Base-by-base conservation (phyloP, 352 stramenopile genomes). In the Poterioochromonas sp. region DNA sequence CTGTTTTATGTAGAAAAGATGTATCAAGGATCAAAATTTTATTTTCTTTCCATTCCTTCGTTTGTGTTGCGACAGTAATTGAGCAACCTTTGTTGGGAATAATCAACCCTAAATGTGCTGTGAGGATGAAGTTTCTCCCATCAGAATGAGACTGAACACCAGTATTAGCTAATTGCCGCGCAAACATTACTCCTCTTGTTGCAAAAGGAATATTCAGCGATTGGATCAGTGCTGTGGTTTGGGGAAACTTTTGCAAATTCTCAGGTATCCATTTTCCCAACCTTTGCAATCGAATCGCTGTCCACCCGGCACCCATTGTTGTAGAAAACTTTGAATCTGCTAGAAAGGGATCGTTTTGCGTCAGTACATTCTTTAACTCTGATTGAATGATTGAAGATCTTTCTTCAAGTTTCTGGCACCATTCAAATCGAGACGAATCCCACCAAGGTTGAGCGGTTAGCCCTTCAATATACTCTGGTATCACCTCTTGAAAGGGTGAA, bases 121-220 rank as follows among this genome's bases (percentile, higher is more conserved):
- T 92, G n/a, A 92, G 80, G 73, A 92, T 92, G 70, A 92, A 92
- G 79, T 92, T 92, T n/a, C 88, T 79, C n/a, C 87, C 88, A 81
- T 92, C 88, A 35, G 81, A 84, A 79, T 92, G 88, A 29, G 83
- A 77, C 26, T 82, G 81, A 0, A 92, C 88, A 26, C 88, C 87
- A 76, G 80, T 89, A 70, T 83, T 83, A 18, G 83, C 80, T 53
- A 80, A 79, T 79, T 92, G 88, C 44, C 85, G 76, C 12, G 88
- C 88, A 85, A 91, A 92, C 71, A 88, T 91, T 37, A 92, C 87
- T 15, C 88, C 88, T 54, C 88, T 79, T 15, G 91, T 87, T 41
- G 82, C 80, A 20, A 85, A 54, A 20, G 88, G 88, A 64, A 92
- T 91, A 54, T 88, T 68, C 0, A 90, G 82, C 32, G 81, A 78